Evolutionary conservation across 2,329 filamentous ascomycete species (phyloP).

Genomic region (Cladophialophora psammophila): DNA sequence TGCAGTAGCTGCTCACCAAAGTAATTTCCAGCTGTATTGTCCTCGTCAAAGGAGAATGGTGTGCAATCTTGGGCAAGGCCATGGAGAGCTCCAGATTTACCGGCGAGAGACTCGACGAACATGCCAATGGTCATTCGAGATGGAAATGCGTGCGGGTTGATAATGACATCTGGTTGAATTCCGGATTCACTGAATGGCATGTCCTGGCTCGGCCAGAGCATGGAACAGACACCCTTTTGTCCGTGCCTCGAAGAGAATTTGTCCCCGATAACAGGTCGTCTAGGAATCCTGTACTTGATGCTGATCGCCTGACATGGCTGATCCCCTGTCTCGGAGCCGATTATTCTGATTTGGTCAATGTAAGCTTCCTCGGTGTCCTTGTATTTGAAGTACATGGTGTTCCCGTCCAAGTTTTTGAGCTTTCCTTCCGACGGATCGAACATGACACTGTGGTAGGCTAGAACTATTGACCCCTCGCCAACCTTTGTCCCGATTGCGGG

Average conservation of each 20-base stretch:
- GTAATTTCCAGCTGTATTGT: conserved; percentile 89
- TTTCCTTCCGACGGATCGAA: conserved; percentile 74
- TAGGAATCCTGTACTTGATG: conserved; percentile 90
- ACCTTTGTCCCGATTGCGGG: conserved; percentile 81
- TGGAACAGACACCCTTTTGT: conserved; percentile 95
- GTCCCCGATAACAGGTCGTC: conserved; percentile 92
- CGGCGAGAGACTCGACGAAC: conserved; percentile 96
- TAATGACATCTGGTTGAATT: conserved; percentile 97
- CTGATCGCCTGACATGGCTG: conserved; percentile 88
- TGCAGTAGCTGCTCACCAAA: conserved; percentile 95
- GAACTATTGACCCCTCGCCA: conserved; percentile 81
- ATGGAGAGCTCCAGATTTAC: conserved; percentile 92
- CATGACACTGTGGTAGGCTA: conserved; percentile 87
- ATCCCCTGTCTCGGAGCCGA: conserved; percentile 82
- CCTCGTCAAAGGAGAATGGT: conserved; percentile 92
- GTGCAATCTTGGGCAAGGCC: conserved; percentile 96
- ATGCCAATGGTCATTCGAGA: conserved; percentile 99
- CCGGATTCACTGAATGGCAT: conserved; percentile 98
- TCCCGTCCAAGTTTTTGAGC: conserved; percentile 82
- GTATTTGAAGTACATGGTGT: conserved; percentile 90
- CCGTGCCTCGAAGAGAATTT: conserved; percentile 99
- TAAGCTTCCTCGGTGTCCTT: conserved; percentile 89
- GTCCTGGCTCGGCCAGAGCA: conserved; percentile 91
- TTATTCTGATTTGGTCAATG: conserved; percentile 89
- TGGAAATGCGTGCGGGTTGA: conserved; percentile 99